phyloP scores from a whole-genome alignment of 305 asterid genomes.

The Salvia sclarea region DNA sequence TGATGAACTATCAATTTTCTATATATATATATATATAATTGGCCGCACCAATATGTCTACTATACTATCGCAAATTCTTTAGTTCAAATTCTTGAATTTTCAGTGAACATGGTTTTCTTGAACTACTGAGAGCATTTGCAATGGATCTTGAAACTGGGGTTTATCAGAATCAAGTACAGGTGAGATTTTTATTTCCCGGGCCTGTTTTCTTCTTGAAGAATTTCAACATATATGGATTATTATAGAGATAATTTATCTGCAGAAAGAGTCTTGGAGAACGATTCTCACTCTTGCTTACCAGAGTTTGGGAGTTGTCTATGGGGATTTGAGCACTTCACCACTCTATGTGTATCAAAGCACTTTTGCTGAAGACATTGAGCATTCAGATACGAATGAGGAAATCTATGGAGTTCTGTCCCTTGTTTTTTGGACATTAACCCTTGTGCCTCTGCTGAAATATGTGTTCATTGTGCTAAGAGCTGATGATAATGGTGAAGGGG shows the following conservation, averaged over 20 bases:
- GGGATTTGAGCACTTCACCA: constrained; percentile 96
- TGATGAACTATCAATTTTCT: constrained; percentile 27
- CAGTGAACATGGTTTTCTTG: constrained; percentile 45
- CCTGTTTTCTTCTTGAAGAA: constrained; percentile 21
- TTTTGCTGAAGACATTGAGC: constrained; percentile 84
- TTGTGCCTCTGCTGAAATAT: constrained; percentile 79
- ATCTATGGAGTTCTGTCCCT: constrained; percentile 89
- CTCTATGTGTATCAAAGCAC: constrained; percentile 87
- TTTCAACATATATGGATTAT: constrained; percentile 27
- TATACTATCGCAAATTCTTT: constrained; percentile 38
- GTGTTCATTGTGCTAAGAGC: no score
- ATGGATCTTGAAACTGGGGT: constrained; percentile 86
- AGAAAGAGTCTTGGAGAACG: constrained; percentile 86
- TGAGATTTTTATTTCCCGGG: constrained; percentile 40
- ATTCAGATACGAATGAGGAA: constrained; percentile 87
- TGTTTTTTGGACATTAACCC: constrained; percentile 89
- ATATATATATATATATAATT: constrained; percentile 27
- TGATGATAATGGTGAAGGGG: constrained; percentile 99
- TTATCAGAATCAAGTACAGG: constrained; percentile 65
- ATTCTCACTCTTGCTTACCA: constrained; percentile 82
- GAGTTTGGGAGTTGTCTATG: constrained; percentile 94
- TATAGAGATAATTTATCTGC: constrained; percentile 29
- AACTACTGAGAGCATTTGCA: constrained; percentile 42
- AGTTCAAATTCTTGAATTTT: constrained; percentile 40
- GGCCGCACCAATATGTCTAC: no score